phyloP scores from a whole-genome alignment of 148 eudicot species.

The Camellia japonica region DNA sequence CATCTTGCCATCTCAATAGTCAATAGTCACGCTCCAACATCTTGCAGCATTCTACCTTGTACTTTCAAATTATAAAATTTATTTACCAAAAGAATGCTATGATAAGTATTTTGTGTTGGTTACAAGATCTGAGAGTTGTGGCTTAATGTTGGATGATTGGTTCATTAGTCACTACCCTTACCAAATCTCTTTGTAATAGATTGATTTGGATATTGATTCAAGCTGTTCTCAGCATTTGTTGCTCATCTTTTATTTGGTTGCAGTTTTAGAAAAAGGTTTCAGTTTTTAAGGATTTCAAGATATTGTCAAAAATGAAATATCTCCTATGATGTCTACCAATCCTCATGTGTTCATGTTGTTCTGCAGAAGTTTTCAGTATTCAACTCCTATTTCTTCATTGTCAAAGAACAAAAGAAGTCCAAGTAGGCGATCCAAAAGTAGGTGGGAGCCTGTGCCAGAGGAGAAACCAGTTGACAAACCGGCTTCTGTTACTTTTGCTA shows the following conservation, averaged over 20 bases:
- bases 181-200: not conserved
- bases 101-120: not conserved
- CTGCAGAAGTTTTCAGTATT: slow-evolving; percentile 41
- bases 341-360: slow-evolving; percentile 24
- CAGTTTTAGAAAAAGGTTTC: not conserved
- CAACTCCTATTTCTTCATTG: slow-evolving; percentile 40
- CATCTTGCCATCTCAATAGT: not conserved
- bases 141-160: not conserved
- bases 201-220: not conserved
- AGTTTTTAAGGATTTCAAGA: not conserved
- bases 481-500: slow-evolving; percentile 37
- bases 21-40: no score
- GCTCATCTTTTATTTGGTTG: not conserved
- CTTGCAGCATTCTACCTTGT: not conserved
- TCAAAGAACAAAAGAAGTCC: slow-evolving; percentile 72
- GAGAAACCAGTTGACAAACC: slow-evolving; percentile 55
- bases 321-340: not conserved
- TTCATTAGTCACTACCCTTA: not conserved
- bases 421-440: slow-evolving; percentile 81
- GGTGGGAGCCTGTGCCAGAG: slow-evolving; percentile 95
- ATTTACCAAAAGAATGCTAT: no score
- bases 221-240: not conserved
- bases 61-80: not conserved
- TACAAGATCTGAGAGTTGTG: not conserved
- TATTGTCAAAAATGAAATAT: not conserved